These are phyloP conservation scores for Viscum album DNA, from an alignment of 177 flowering plant species.

Conservation along the genomic window DNA sequence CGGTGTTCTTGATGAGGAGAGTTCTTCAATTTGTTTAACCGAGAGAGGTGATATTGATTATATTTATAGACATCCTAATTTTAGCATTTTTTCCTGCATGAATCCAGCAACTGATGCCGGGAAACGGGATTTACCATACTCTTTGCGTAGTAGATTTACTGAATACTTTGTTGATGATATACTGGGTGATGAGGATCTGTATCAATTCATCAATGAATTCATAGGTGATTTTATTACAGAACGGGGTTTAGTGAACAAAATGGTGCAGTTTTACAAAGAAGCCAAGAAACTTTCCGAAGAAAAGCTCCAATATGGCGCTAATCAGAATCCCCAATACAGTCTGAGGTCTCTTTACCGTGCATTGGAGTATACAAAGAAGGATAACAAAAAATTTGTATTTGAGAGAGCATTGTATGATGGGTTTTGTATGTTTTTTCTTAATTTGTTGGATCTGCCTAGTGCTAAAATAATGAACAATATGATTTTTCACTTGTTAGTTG, in stretches of 20 bases:
- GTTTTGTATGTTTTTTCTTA: slow-evolving; percentile 86
- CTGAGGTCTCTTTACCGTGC: slow-evolving; percentile 91
- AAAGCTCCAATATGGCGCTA: slow-evolving; percentile 86
- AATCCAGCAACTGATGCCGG: slow-evolving; percentile 99
- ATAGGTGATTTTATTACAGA: slow-evolving; percentile 30
- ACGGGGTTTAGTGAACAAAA: slow-evolving; percentile 29
- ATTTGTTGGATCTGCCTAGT: slow-evolving; percentile 59
- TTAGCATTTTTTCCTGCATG: slow-evolving; percentile 94
- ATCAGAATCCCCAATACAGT: slow-evolving; percentile 95
- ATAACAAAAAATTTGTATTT: slow-evolving; percentile 41
- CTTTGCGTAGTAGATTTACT: slow-evolving; percentile 74
- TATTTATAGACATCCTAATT: slow-evolving; percentile 64
- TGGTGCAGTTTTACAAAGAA: slow-evolving; percentile 57
- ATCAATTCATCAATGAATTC: slow-evolving; percentile 46
- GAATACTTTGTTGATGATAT: slow-evolving; percentile 89
- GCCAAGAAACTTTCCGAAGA: slow-evolving; percentile 70
- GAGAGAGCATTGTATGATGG: slow-evolving; percentile 74
- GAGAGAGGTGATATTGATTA: slow-evolving; percentile 75
- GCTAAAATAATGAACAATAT: slow-evolving; percentile 51
- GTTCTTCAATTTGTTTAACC: slow-evolving; percentile 71
- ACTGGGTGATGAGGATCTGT: slow-evolving; percentile 62
- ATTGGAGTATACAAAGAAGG: slow-evolving; percentile 53
- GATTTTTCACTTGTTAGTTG: slow-evolving; percentile 38
- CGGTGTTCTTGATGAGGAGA: slow-evolving; percentile 80
- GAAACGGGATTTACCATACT: slow-evolving; percentile 67